Percentiles rank a stretch among this genome's conserved stretches.
phyloP scores from a whole-genome alignment of 495 filamentous ascomycete genomes.

The Lepidopterella palustris region DNA sequence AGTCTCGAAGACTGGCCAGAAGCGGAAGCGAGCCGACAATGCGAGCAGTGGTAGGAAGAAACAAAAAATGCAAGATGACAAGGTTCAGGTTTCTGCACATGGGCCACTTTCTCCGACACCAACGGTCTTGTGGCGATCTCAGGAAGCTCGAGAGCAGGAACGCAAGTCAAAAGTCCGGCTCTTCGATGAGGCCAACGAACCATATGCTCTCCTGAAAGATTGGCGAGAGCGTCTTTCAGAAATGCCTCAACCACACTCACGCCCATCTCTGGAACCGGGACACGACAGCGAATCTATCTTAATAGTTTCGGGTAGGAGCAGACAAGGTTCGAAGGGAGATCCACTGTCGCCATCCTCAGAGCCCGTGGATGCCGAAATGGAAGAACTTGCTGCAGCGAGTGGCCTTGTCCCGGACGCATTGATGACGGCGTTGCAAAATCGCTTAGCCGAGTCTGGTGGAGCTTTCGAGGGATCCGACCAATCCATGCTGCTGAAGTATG shows the following conservation, averaged over 20 bases:
- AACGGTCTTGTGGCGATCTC: conserved; percentile 23
- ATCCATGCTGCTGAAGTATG: conserved; percentile 30
- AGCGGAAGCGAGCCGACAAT: conserved; percentile 20
- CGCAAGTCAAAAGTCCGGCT: conserved; percentile 2
- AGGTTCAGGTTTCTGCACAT: background rate
- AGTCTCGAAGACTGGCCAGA: conserved; percentile 12
- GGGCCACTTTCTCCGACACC: background rate
- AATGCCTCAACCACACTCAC: conserved; percentile 1
- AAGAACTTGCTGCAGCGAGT: background rate
- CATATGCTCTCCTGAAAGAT: conserved; percentile 34
- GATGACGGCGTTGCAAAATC: conserved; percentile 27
- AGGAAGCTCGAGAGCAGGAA: background rate
- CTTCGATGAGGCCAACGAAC: conserved; percentile 7
- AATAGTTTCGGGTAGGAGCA: background rate
- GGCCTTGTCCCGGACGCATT: conserved; percentile 28
- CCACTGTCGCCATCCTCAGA: conserved; percentile 1
- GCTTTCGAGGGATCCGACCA: conserved; percentile 31
- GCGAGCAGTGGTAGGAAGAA: conserved; percentile 12
- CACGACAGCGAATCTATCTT: background rate
- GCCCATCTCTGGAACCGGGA: background rate
- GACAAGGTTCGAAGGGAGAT: background rate
- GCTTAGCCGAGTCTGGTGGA: conserved; percentile 28
- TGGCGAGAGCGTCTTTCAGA: conserved; percentile 27
- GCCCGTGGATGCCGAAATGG: conserved; percentile 10
- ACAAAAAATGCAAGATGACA: conserved; percentile 11